Percentiles rank a stretch among this genome's conserved stretches.
These are phyloP conservation scores for Juglanconis juglandina DNA, from an alignment of 2,329 filamentous ascomycete species.

Conservation along the genomic window DNA sequence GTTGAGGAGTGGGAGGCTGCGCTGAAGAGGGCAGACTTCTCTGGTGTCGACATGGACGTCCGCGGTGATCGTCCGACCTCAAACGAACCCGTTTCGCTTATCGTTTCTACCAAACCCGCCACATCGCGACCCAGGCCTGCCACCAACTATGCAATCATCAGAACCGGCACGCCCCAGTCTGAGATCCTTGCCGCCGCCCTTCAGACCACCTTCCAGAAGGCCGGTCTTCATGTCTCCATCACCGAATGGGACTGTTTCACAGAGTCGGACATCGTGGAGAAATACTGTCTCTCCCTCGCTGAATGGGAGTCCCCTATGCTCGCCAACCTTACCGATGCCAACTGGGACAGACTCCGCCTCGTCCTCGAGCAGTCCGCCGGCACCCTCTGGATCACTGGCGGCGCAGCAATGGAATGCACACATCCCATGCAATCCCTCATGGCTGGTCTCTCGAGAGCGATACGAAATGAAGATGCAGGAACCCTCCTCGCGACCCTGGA, in stretches of 20 bases:
- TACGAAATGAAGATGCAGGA: slow-evolving; percentile 1
- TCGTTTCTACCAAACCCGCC: background rate
- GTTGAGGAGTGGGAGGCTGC: background rate
- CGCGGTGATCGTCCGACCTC: background rate
- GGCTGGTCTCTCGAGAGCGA: background rate
- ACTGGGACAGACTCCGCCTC: background rate
- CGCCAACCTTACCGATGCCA: background rate
- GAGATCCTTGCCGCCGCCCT: background rate
- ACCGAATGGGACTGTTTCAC: background rate
- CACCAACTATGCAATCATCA: background rate
- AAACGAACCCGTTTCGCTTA: background rate
- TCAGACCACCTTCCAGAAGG: background rate
- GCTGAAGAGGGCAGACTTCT: background rate
- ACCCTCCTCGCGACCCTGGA: background rate
- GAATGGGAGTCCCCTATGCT: background rate
- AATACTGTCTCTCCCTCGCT: background rate
- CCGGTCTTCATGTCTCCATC: background rate
- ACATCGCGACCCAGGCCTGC: background rate
- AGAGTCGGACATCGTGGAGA: background rate
- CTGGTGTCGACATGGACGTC: background rate
- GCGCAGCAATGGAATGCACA: slow-evolving; percentile 15
- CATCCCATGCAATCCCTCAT: slow-evolving; percentile 7
- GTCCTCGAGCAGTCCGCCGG: background rate
- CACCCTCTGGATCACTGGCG: slow-evolving; percentile 17
- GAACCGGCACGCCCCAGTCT: background rate